Evolutionary conservation across 352 stramenopile species (phyloP), one percentile per base, ranked within the genome.

Genomic region (Phytophthora fragariaefolia): DNA sequence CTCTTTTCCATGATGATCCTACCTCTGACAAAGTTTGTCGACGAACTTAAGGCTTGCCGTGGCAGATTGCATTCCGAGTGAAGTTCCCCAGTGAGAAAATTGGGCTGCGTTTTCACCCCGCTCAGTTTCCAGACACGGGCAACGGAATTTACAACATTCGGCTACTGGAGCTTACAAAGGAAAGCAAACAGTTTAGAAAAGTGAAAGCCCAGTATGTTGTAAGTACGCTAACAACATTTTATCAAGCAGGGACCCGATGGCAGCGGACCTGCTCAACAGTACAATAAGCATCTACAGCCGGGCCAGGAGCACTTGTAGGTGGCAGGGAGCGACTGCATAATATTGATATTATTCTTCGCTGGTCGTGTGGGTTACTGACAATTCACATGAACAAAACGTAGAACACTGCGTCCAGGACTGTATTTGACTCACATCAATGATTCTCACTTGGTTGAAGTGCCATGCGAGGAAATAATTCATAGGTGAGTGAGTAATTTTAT

Each of bases 391-490:
- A n/a, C n/a, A 45, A 6, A 17, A 13, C 40, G 18, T 48, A 93
- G 81, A 26, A 74, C 63, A 24, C 72, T 95, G 17, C 84, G 87
- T 18, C 66, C 87, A 2, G 87, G 87, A 0, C 65, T 95, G 40
- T 92, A 95, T 66, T 49, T 95, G 32, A 95, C 87, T 40, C 87
- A 95, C 52, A 92, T 93, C 63, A 86, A 90, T 52, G 85, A 92
- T 42, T 63, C 36, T n/a, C 85, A 93, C 26, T 36, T 95, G 24
- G 52, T 92, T 43, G 71, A 82, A 63, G 58, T 83, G 36, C 64
- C 82, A 4, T 95, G 86, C 52, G 81, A 93, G 38, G 74, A 81
- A 2, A 83, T 93, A 24, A 92, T 95, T 46, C 54, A 73, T 23
- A 87, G 67, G 80, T 89, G 23, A 63, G 45, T 34, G 28, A 6